These are phyloP conservation scores for Phaeosphaeria sp. DNA, from an alignment of 2,329 filamentous ascomycete species.

Conservation along the genomic window DNA sequence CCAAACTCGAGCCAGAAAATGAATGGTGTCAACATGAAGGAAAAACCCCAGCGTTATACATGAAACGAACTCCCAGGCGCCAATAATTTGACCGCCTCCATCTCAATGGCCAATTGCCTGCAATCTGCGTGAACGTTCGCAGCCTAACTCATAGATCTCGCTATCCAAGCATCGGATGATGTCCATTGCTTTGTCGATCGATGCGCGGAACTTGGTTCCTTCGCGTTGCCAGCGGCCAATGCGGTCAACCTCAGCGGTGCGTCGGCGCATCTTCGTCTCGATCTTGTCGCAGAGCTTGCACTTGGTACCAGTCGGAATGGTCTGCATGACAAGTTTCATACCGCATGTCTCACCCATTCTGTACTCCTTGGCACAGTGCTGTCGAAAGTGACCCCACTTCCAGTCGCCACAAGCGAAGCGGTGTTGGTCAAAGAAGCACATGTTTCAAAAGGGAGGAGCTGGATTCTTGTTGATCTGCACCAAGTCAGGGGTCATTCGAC, in stretches of 20 bases:
- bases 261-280: conserved; percentile 80
- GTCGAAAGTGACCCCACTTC: conserved; percentile 92
- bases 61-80: conserved; percentile 46
- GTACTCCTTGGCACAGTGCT: conserved; percentile 94
- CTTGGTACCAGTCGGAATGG: conserved; percentile 66
- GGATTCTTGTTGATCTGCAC: conserved; percentile 33
- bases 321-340: conserved; percentile 85
- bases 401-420: conserved; percentile 86
- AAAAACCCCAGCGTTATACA: conserved; percentile 39
- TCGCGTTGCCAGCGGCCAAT: conserved; percentile 79
- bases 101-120: conserved; percentile 42
- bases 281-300: conserved; percentile 92
- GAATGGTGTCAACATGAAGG: conserved; percentile 40
- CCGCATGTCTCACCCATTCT: conserved; percentile 96
- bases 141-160: conserved; percentile 71
- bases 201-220: conserved; percentile 65
- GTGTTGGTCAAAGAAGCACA: conserved; percentile 97
- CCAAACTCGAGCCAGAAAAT: conserved; percentile 36
- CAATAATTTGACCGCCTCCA: conserved; percentile 25
- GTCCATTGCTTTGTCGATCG: conserved; percentile 71
- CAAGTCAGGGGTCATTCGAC: conserved; percentile 36
- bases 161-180: conserved; percentile 74
- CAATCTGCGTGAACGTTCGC: conserved; percentile 57
- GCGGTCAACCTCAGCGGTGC: conserved; percentile 75
- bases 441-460: conserved; percentile 54